Percentiles rank a stretch among this genome's conserved stretches.
Conservation (phyloP, 2,329 filamentous ascomycete genomes). For the Ceratocystis harringtonii region DNA sequence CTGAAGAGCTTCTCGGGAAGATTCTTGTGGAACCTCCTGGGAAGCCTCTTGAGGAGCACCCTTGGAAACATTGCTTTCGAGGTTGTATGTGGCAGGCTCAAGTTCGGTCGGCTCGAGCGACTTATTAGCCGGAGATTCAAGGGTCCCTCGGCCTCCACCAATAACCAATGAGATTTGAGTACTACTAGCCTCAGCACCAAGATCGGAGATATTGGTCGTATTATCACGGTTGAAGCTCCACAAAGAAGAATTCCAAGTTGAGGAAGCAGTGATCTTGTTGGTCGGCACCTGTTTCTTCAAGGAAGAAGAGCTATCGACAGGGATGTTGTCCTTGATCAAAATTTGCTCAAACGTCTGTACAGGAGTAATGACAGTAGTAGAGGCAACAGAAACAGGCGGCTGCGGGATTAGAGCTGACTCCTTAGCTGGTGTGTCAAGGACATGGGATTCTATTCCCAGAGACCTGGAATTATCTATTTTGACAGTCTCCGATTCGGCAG, state of each 20-base stretch:
- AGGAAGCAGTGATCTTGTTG: not conserved
- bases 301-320: not conserved
- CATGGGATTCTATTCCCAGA: not conserved
- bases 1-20: too few relatives aligned
- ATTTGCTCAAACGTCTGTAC: not conserved
- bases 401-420: not conserved
- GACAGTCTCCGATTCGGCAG: not conserved
- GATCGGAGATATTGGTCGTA: not conserved
- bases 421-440: not conserved
- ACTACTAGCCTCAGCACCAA: not conserved
- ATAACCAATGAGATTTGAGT: not conserved
- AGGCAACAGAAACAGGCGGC: not conserved
- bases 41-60: too few relatives aligned
- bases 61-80: not conserved
- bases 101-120: not conserved
- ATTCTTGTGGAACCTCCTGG: too few relatives aligned
- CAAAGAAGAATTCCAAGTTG: not conserved
- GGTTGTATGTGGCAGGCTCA: not conserved
- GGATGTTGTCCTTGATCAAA: not conserved
- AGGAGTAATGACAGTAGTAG: not conserved
- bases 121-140: not conserved
- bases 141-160: not conserved
- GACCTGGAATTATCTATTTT: not conserved
- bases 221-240: slow-evolving; percentile 4
- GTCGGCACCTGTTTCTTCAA: not conserved